Percentiles rank a stretch among this genome's conserved stretches.
These are phyloP conservation scores for Guyanaporus albipodus DNA, from an alignment of 768 basidiomycete genomes.

Conservation along the genomic window DNA sequence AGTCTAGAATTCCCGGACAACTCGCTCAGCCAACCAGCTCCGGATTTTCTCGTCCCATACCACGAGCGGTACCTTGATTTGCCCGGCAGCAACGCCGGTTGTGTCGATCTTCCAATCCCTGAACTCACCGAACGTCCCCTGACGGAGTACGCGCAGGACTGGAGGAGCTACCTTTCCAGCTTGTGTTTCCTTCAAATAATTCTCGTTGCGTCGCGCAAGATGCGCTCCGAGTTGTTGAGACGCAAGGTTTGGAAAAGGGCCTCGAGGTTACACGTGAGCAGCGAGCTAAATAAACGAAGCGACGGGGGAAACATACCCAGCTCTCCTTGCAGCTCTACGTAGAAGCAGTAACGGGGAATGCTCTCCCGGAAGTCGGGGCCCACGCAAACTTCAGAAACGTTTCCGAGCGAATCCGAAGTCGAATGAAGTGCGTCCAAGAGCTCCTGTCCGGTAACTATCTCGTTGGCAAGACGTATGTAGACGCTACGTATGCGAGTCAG, in stretches of 20 bases:
- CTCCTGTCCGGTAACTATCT: constrained; percentile 22
- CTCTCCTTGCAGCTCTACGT: constrained; percentile 14
- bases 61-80: constrained; percentile 21
- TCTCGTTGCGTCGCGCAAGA: constrained; percentile 15
- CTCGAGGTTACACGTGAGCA: background rate
- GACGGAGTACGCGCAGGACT: constrained; percentile 13
- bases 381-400: constrained; percentile 21
- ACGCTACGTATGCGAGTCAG: constrained; percentile 2
- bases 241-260: background rate
- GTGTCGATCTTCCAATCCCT: constrained; percentile 18
- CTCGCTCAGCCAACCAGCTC: constrained; percentile 16
- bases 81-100: constrained; percentile 15
- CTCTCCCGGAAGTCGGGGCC: constrained; percentile 16
- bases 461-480: constrained; percentile 19
- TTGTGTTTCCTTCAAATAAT: constrained; percentile 11
- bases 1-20: constrained; percentile 14
- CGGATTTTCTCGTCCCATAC: constrained; percentile 10
- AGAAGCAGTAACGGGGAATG: constrained; percentile 17
- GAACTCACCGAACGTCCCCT: constrained; percentile 19
- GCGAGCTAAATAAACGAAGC: background rate
- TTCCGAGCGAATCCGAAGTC: constrained; percentile 13
- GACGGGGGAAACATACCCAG: constrained; percentile 2
- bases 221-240: constrained; percentile 6
- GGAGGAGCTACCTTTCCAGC: constrained; percentile 8
- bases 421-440: constrained; percentile 15